Evolutionary conservation across 2,329 filamentous ascomycete genomes (phyloP).

Genomic region (Fusarium camptoceras): DNA sequence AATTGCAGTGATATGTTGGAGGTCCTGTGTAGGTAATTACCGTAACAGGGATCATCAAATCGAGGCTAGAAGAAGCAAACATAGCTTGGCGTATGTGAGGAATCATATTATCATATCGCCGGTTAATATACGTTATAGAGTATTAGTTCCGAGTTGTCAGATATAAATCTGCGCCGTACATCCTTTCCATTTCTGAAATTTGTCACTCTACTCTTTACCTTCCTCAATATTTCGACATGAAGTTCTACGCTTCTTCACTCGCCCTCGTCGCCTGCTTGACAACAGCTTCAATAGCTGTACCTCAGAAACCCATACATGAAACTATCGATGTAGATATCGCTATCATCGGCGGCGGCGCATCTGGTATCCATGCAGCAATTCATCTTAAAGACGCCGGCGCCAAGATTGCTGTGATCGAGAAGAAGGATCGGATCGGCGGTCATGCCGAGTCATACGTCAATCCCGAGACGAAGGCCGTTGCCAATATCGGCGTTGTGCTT

Average conservation of each 20-base stretch:
- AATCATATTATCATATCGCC: not conserved
- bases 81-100: not conserved
- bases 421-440: constrained; percentile 34
- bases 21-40: not conserved
- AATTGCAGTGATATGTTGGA: not conserved
- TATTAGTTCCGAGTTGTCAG: not conserved
- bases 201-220: not conserved
- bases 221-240: not conserved
- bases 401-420: constrained; percentile 30
- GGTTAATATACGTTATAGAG: not conserved
- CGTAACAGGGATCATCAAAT: not conserved
- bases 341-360: constrained; percentile 28
- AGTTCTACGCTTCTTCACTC: not conserved
- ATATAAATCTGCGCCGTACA: not conserved
- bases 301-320: not conserved
- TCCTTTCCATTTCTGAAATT: accelerated
- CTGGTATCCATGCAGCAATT: constrained; percentile 27
- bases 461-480: constrained; percentile 2
- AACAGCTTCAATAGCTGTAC: not conserved
- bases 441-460: constrained; percentile 40
- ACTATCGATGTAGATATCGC: constrained; percentile 21
- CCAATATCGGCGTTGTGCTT: constrained; percentile 30
- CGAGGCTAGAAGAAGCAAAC: not conserved
- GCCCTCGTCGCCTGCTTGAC: constrained; percentile 6
- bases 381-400: constrained; percentile 24